Evolutionary conservation across 2,329 filamentous ascomycete species (phyloP), one percentile per base, ranked within the genome.

Genomic region (Monilinia fructicola): DNA sequence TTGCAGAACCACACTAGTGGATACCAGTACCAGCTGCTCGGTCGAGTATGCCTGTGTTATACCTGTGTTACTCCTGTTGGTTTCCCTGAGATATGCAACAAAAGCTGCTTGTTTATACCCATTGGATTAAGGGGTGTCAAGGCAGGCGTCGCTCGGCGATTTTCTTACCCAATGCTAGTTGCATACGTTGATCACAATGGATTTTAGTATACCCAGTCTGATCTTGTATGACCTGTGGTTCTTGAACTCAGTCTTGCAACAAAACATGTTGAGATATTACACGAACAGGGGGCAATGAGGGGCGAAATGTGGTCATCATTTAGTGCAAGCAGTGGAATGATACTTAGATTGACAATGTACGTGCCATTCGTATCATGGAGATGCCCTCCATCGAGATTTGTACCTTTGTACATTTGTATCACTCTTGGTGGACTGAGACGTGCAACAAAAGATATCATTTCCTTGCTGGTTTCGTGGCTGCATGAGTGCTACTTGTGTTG

Each of bases 161-260:
- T 50, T 50, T 4, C 14, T 11, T 9, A 26, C 5, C 28, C n/a
- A 50, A 50, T 50, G 58, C 14, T 38, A 60, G 28, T 12, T 38
- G 1, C 31, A 12, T 18, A 26, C 9, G 12, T 7, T 12, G 58
- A 50, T 21, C 21, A 38, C 14, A 26, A 7, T 6, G 44, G n/a
- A 21, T 9, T 6, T 0, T 38, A n/a, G 21, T 54, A 18, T 12
- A 54, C 12, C 35, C 21, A 54, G 12, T 38, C 21, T 54, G 31
- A 23, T 38, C 1, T 38, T 60, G 58, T 60, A 60, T 60, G 7
- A 60, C 58, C 44, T 50, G 28, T 50, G 58, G 44, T 23, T 11
- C 28, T 50, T 26, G 1, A 11, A 60, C 4, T 38, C 28, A 50
- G 58, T 26, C 31, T 2, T 60, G 44, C 58, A 60, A 60, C 44